Conservation (phyloP, 805 yeast species). For the Priceomyces castillae region DNA sequence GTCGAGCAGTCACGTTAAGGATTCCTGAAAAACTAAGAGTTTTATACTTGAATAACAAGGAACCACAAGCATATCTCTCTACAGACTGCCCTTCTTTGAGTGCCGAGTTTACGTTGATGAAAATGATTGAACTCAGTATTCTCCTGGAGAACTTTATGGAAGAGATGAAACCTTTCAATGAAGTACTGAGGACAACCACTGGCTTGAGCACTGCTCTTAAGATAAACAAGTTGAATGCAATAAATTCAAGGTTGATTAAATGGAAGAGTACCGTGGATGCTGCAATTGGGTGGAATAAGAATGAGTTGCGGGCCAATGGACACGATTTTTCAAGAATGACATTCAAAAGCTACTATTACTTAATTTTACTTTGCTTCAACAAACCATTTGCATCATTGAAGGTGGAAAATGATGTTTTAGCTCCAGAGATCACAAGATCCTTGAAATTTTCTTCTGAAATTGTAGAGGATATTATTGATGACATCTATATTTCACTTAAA, state of each 20-base stretch:
- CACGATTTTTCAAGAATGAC: slow-evolving; percentile 2
- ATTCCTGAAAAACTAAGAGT: neutral
- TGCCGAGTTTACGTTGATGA: slow-evolving; percentile 2
- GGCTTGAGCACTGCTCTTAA: slow-evolving; percentile 1
- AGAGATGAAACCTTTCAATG: neutral
- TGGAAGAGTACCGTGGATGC: slow-evolving; percentile 2
- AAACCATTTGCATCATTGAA: slow-evolving; percentile 4
- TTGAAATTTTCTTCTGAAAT: slow-evolving; percentile 1
- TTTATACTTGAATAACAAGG: neutral
- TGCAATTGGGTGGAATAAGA: slow-evolving; percentile 4
- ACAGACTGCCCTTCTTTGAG: neutral
- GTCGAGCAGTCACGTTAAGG: slow-evolving; percentile 5
- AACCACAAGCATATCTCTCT: neutral
- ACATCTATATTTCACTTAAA: slow-evolving; percentile 1
- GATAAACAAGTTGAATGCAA: slow-evolving; percentile 1
- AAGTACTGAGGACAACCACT: neutral
- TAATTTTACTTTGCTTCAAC: slow-evolving; percentile 5
- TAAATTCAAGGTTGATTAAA: slow-evolving; percentile 1
- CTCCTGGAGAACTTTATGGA: slow-evolving; percentile 4
- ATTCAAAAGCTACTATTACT: slow-evolving; percentile 5
- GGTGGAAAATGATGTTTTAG: neutral
- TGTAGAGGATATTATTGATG: slow-evolving; percentile 3
- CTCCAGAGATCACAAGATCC: slow-evolving; percentile 1
- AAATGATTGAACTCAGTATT: slow-evolving; percentile 5
- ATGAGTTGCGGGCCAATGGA: neutral